Percentiles rank a stretch among this genome's conserved stretches.
These are phyloP conservation scores for Camellia oleifera DNA, from an alignment of 179 eudicot genomes.

Conservation along the genomic window DNA sequence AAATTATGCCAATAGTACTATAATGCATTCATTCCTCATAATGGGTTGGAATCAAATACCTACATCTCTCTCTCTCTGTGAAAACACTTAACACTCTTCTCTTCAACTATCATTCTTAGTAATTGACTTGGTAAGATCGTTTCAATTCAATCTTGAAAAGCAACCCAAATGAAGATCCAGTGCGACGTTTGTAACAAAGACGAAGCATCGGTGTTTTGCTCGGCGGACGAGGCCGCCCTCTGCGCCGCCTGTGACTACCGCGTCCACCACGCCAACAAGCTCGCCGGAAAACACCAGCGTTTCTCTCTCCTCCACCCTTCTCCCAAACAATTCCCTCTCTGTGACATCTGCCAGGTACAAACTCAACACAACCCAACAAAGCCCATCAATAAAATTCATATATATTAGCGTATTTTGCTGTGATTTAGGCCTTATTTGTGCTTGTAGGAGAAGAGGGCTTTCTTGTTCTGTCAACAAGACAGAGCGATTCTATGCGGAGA, in stretches of 20 bases:
- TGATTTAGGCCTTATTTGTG: background rate
- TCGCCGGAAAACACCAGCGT: conserved; percentile 76
- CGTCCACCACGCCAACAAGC: conserved; percentile 88
- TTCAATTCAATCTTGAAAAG: background rate
- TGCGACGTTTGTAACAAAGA: conserved; percentile 79
- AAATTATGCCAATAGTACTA: too few species aligned
- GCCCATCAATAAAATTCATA: too few species aligned
- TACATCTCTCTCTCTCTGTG: too few species aligned
- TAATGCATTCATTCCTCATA: too few species aligned
- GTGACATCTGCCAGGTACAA: conserved; percentile 80
- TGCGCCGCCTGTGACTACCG: conserved; percentile 77
- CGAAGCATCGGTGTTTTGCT: conserved; percentile 68
- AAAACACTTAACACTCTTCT: background rate
- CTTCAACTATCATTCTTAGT: background rate
- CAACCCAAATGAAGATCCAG: conserved; percentile 64
- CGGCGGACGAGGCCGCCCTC: conserved; percentile 88
- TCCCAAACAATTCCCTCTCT: conserved; percentile 42
- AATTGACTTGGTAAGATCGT: background rate
- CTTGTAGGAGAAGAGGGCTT: conserved; percentile 60
- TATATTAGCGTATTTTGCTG: too few species aligned
- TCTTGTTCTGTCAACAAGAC: conserved; percentile 83
- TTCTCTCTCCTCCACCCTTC: conserved; percentile 61
- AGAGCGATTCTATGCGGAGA: conserved; percentile 79
- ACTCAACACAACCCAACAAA: background rate
- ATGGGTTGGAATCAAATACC: too few species aligned